These are phyloP conservation scores for Vaucheria bursata DNA, from an alignment of 352 stramenopile genomes.

Conservation along the genomic window DNA sequence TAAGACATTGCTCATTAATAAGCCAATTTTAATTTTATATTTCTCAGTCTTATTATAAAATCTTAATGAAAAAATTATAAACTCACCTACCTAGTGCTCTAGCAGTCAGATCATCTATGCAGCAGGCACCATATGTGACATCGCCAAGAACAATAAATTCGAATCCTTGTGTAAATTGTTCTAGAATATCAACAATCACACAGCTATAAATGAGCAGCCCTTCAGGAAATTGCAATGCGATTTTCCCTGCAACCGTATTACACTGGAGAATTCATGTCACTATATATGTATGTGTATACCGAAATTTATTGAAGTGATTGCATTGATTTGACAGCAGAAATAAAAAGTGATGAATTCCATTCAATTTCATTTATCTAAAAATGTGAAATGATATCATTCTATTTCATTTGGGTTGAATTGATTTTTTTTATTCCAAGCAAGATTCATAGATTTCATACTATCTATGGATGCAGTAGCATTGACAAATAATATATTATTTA, in stretches of 20 bases:
- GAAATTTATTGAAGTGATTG: background rate
- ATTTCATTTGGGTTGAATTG: too few relatives aligned
- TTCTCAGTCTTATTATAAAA: background rate
- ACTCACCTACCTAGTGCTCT: constrained; percentile 30
- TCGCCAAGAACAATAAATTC: constrained; percentile 89
- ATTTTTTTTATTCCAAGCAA: too few relatives aligned
- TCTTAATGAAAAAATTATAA: background rate
- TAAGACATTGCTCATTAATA: background rate
- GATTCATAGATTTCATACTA: too few relatives aligned
- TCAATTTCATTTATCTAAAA: too few relatives aligned
- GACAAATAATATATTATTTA: too few relatives aligned
- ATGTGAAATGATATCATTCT: too few relatives aligned
- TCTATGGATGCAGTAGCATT: too few relatives aligned
- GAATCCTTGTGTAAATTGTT: constrained; percentile 74
- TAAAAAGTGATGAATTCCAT: background rate
- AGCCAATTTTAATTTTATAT: background rate
- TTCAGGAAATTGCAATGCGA: constrained; percentile 98
- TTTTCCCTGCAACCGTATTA: too few relatives aligned
- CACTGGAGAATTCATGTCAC: too few relatives aligned
- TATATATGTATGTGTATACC: background rate
- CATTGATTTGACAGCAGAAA: constrained; percentile 1
- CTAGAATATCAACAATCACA: constrained; percentile 94
- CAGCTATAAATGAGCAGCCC: constrained; percentile 94
- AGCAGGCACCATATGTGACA: constrained; percentile 99
- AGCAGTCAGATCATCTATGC: constrained; percentile 94